Percentiles rank a stretch among this genome's conserved stretches.
Conservation (phyloP, 495 filamentous ascomycete genomes). For the Lentithecium fluviatile region DNA sequence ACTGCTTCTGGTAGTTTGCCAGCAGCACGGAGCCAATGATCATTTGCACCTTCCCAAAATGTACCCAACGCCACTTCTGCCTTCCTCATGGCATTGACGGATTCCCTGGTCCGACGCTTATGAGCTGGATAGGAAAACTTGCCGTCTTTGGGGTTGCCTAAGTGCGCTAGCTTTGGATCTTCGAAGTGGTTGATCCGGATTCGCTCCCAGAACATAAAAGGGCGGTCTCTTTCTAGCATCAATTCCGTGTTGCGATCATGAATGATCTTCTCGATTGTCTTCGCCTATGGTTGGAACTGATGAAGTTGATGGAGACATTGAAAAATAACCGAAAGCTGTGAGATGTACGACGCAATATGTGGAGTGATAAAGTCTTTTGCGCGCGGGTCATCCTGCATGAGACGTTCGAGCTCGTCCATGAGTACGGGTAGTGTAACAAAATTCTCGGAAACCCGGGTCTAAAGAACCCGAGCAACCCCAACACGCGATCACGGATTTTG, state of each 20-base stretch:
- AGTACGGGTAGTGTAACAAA: slow-evolving; percentile 31
- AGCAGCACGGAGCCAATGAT: neutral
- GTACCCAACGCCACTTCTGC: no score
- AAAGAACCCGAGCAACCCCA: slow-evolving; percentile 36
- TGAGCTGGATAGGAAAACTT: no score
- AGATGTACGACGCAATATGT: slow-evolving; percentile 41
- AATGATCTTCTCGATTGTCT: slow-evolving; percentile 36
- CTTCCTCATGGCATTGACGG: no score
- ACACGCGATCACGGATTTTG: neutral
- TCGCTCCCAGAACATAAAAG: slow-evolving; percentile 6
- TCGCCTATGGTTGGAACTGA: slow-evolving; percentile 51
- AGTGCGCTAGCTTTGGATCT: no score
- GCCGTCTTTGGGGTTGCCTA: no score
- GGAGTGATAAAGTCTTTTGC: slow-evolving; percentile 45
- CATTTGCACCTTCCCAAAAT: slow-evolving; percentile 46
- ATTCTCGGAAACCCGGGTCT: neutral
- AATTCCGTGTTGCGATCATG: slow-evolving; percentile 10
- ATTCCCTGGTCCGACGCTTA: no score
- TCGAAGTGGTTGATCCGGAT: no score
- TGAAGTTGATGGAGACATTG: slow-evolving; percentile 48
- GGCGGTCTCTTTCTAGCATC: neutral
- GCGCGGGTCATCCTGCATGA: slow-evolving; percentile 43
- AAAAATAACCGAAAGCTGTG: slow-evolving; percentile 48
- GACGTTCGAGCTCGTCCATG: slow-evolving; percentile 50
- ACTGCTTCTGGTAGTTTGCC: neutral